Evolutionary conservation across 306 rosid genomes (phyloP).

Genomic region (Cucurbita maxima): DNA sequence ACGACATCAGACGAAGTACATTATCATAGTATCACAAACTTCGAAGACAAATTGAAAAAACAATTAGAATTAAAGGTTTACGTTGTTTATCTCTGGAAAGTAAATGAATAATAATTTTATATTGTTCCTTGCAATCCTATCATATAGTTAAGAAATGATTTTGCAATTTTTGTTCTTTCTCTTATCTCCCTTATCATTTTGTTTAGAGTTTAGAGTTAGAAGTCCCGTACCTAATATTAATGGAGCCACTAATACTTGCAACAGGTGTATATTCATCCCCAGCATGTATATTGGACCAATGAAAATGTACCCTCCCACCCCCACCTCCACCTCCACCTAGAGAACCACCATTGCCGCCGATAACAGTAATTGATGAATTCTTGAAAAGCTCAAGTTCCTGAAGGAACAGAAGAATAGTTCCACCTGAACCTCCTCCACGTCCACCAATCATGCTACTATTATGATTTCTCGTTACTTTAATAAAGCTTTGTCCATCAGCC

Average conservation of each 20-base stretch:
- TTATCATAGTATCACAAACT: constrained; percentile 10
- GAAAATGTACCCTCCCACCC: constrained; percentile 97
- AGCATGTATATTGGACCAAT: constrained; percentile 71
- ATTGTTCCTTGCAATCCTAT: not conserved
- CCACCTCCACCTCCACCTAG: constrained; percentile 98
- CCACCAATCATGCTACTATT: constrained; percentile 69
- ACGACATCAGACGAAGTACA: constrained; percentile 21
- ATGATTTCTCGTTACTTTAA: constrained; percentile 25
- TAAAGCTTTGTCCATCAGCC: constrained; percentile 87
- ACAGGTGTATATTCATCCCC: constrained; percentile 76
- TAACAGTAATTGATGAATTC: constrained; percentile 61
- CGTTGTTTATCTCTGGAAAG: not conserved
- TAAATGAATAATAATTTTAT: not conserved
- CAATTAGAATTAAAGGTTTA: not conserved
- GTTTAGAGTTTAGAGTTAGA: not conserved
- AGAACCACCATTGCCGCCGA: constrained; percentile 83
- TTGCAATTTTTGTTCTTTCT: not conserved
- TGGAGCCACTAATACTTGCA: constrained; percentile 66
- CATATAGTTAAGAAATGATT: not conserved
- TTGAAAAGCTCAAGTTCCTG: constrained; percentile 64
- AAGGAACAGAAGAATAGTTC: constrained; percentile 93
- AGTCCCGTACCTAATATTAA: constrained; percentile 49
- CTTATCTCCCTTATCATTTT: not conserved
- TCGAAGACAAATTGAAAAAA: not conserved
- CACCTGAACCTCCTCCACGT: constrained; percentile 96